Evolutionary conservation across 169 alveolate genomes (phyloP), one percentile per base, ranked within the genome.

Genomic region (Plasmodium relictum): DNA sequence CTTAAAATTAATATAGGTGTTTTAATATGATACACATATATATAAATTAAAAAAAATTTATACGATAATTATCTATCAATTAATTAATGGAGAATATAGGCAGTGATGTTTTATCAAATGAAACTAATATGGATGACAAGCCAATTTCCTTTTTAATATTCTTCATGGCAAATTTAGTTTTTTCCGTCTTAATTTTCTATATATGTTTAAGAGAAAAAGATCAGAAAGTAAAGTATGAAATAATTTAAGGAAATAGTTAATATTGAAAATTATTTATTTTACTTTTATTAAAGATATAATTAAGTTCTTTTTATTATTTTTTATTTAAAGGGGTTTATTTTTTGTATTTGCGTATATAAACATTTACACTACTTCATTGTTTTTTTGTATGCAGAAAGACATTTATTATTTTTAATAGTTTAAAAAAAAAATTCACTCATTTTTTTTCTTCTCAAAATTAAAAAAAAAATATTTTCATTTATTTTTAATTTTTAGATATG

Each of bases 71-170:
- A 56, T 14, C 14, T 56, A 56, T 1, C 6, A 14, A 62, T 20
- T 22, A 1, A 26, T 2, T 6, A 62, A 24, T 26, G 50, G 50
- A 2, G n/a, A 26, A 0, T 3, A 24, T 26, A 26, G 20, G 18
- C 2, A 24, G 10, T 7, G 22, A 16, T 5, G 7, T 24, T 20
- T 62, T 62, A 68, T 26, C 58, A 18, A 68, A 41, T 68, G 61
- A 68, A 39, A 20, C n/a, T 42, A 68, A 44, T 14, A 44, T 42
- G 74, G 74, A 68, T 3, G 74, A 68, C 59, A 39, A 68, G 4
- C 74, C 74, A 18, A 16, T 68, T 41, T 14, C 5, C 59, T 68
- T 68, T 6, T 68, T 68, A 45, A 42, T 68, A 41, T 68, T 68
- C 61, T 68, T 44, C 14, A 41, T 68, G 16, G 18, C 41, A 42